Percentiles rank a stretch among this genome's conserved stretches.
phyloP scores from a whole-genome alignment of 257 asterid species.

The Nicotiana obtusifolia region DNA sequence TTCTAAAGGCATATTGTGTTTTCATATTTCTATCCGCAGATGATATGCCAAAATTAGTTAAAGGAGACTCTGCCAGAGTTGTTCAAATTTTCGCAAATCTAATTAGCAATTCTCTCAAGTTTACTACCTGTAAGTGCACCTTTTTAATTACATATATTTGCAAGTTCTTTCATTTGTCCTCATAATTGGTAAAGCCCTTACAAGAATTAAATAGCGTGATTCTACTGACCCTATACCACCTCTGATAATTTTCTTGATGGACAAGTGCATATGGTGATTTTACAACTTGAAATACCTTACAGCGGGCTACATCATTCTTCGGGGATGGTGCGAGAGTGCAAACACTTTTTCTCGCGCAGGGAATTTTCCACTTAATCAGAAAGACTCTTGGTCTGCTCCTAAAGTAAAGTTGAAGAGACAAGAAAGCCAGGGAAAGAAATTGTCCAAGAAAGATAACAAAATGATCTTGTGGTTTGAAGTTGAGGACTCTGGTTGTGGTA shows the following conservation, averaged over 20 bases:
- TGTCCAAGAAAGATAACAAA: constrained; percentile 54
- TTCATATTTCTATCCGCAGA: constrained; percentile 37
- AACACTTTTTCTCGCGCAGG: constrained; percentile 27
- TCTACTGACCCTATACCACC: neutral
- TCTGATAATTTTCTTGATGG: neutral
- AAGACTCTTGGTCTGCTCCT: constrained; percentile 43
- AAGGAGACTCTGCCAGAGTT: constrained; percentile 88
- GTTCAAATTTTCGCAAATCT: constrained; percentile 84
- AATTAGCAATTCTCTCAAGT: constrained; percentile 82
- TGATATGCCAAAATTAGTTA: constrained; percentile 82
- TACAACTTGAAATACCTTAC: constrained; percentile 22
- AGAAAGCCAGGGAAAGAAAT: constrained; percentile 30
- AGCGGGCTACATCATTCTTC: constrained; percentile 77
- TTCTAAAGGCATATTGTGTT: constrained; percentile 6
- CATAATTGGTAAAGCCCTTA: neutral
- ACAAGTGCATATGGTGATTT: neutral
- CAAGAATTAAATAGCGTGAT: neutral
- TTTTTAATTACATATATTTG: neutral
- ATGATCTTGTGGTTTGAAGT: constrained; percentile 80
- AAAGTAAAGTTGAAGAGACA: constrained; percentile 42
- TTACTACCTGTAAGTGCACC: constrained; percentile 63
- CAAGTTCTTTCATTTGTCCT: neutral
- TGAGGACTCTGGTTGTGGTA: constrained; percentile 93
- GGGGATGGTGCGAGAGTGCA: constrained; percentile 82
- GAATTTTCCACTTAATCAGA: constrained; percentile 19